These are phyloP conservation scores for Trichoderma sp. DNA, from an alignment of 2,329 filamentous ascomycete species.

Conservation along the genomic window DNA sequence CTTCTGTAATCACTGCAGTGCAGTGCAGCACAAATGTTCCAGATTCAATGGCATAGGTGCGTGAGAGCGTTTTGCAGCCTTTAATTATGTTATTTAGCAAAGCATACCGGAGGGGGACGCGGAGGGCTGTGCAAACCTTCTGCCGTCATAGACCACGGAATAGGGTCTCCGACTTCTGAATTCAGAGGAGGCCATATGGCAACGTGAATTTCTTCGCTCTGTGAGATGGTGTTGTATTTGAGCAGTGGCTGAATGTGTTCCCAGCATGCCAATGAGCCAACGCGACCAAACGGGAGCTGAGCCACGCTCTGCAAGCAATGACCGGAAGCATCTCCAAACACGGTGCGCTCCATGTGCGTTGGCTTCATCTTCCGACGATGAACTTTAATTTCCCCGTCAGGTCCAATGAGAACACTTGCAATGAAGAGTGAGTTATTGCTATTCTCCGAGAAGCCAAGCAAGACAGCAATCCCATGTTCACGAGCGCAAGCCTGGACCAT, in stretches of 20 bases:
- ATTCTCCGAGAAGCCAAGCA: conserved; percentile 3
- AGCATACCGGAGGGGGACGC: too few relatives aligned
- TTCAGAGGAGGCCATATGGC: not conserved
- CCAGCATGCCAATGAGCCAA: not conserved
- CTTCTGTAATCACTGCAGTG: not conserved
- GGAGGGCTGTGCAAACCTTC: not conserved
- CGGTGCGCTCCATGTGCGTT: conserved; percentile 9
- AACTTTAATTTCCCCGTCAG: conserved; percentile 4
- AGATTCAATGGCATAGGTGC: conserved; percentile 10
- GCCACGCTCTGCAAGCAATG: not conserved
- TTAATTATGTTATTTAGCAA: not conserved
- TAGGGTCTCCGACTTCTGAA: not conserved
- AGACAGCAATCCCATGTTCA: not conserved
- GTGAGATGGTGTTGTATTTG: not conserved
- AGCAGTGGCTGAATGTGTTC: conserved; percentile 8
- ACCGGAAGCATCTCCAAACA: not conserved
- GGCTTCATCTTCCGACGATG: conserved; percentile 13
- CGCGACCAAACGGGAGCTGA: conserved; percentile 2
- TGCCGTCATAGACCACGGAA: conserved; percentile 5
- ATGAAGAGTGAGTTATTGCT: conserved; percentile 6
- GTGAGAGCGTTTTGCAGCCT: conserved; percentile 11
- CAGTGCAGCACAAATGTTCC: conserved; percentile 9
- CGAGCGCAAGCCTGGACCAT: conserved; percentile 2
- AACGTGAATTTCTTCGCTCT: conserved; percentile 5
- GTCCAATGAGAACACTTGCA: not conserved